A percentile compares a stretch with the other conserved stretches of the same genome.
These are phyloP conservation scores for Immersiporthe knoxdaviesiana DNA, from an alignment of 2,329 filamentous ascomycete genomes.

Conservation along the genomic window DNA sequence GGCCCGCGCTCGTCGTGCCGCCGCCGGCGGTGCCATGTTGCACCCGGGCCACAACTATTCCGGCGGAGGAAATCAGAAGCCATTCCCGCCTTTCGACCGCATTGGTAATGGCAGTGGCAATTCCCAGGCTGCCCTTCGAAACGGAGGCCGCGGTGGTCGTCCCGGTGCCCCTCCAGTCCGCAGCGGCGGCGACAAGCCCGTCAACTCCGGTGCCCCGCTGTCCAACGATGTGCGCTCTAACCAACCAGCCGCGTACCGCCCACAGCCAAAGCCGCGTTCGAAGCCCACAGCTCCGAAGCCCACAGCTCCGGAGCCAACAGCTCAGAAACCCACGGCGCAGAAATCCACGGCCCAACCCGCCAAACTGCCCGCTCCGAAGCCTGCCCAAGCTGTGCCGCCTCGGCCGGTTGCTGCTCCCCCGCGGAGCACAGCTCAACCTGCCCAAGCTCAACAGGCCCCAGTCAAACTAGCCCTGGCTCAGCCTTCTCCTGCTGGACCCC, in stretches of 20 bases:
- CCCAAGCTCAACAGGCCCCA: background rate
- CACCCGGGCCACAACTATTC: background rate
- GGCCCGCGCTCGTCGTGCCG: constrained; percentile 31
- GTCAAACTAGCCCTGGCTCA: background rate
- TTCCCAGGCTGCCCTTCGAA: background rate
- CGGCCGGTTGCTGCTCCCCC: background rate
- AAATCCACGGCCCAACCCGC: no score
- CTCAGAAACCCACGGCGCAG: no score
- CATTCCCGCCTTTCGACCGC: background rate
- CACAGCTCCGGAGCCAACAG: no score
- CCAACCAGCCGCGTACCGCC: background rate
- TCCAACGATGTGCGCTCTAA: background rate
- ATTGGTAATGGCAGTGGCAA: constrained; percentile 15
- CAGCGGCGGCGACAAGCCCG: constrained; percentile 13
- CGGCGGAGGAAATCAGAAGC: background rate
- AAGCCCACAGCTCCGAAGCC: no score
- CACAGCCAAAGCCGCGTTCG: background rate
- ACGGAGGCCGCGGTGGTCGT: background rate
- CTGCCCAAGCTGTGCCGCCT: background rate
- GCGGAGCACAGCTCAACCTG: background rate
- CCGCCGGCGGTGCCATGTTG: background rate
- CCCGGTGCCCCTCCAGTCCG: background rate
- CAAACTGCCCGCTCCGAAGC: background rate
- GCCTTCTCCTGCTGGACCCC: no score
- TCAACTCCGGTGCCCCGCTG: constrained; percentile 10